These are phyloP conservation scores for Gossypium herbaceum DNA, from an alignment of 345 rosid genomes.

Conservation along the genomic window DNA sequence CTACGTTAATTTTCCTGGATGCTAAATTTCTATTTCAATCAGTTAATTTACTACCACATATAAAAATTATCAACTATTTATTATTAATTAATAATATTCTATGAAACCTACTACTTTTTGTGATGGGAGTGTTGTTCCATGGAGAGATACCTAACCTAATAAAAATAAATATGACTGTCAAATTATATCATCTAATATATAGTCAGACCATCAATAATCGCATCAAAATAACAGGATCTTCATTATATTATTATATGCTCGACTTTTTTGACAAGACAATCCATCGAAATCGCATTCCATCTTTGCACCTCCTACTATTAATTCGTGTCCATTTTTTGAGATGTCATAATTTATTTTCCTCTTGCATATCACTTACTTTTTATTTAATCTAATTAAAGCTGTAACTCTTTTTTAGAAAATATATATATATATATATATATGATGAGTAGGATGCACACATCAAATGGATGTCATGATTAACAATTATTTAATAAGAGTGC, in stretches of 20 bases:
- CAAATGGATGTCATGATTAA: not conserved
- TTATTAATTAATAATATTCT: too few species aligned
- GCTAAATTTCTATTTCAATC: not conserved
- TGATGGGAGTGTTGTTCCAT: too few species aligned
- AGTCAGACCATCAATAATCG: too few species aligned
- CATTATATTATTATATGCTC: too few species aligned
- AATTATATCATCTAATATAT: too few species aligned
- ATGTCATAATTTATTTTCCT: not conserved
- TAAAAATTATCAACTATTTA: too few species aligned
- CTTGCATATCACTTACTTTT: not conserved
- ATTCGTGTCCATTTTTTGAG: not conserved
- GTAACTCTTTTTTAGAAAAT: not conserved
- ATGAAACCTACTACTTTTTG: too few species aligned
- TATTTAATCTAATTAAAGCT: not conserved
- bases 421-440: not conserved
- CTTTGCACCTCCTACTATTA: not conserved
- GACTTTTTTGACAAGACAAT: too few species aligned
- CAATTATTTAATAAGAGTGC: not conserved
- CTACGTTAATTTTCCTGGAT: not conserved
- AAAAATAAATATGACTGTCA: too few species aligned
- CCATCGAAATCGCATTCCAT: not conserved
- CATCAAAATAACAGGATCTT: too few species aligned
- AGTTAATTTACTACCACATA: too few species aligned
- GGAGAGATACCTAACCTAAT: too few species aligned
- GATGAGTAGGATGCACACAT: not conserved